Percentiles rank a stretch among this genome's conserved stretches.
These are phyloP conservation scores for Gloeostereum incarnatum DNA, from an alignment of 768 basidiomycete species.

Conservation along the genomic window DNA sequence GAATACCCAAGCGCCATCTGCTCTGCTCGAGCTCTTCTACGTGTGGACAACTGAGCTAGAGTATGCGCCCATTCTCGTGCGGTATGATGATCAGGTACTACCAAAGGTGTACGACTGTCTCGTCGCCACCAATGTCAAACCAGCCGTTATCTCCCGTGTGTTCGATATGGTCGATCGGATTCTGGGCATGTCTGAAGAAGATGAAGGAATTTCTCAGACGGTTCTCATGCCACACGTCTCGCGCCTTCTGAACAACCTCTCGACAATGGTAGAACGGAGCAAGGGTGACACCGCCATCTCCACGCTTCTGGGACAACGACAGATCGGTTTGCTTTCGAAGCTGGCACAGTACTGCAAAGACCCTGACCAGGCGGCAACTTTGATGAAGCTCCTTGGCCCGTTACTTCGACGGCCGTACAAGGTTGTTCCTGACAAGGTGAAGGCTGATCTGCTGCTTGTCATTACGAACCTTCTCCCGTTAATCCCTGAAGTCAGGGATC, in stretches of 20 bases:
- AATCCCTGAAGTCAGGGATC: constrained; percentile 50
- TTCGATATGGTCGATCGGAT: constrained; percentile 82
- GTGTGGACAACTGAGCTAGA: constrained; percentile 58
- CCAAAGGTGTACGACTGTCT: constrained; percentile 80
- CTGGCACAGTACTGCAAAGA: constrained; percentile 70
- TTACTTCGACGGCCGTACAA: constrained; percentile 71
- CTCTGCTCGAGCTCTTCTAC: constrained; percentile 78
- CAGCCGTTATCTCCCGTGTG: constrained; percentile 67
- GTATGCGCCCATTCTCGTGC: constrained; percentile 54
- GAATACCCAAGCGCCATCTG: constrained; percentile 88
- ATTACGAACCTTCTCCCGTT: constrained; percentile 56
- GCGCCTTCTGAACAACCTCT: constrained; percentile 61
- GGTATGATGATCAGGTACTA: constrained; percentile 58
- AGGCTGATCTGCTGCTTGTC: constrained; percentile 72
- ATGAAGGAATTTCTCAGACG: constrained; percentile 35
- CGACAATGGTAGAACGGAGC: constrained; percentile 55
- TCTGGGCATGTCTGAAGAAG: constrained; percentile 42
- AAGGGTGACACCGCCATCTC: constrained; percentile 41
- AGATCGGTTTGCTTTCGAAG: constrained; percentile 72
- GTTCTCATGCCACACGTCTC: constrained; percentile 67
- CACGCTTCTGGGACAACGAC: constrained; percentile 67
- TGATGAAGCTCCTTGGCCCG: constrained; percentile 69
- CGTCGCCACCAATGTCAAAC: constrained; percentile 77
- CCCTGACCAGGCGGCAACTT: constrained; percentile 57
- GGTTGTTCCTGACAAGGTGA: constrained; percentile 77